These are phyloP conservation scores for Pinus taeda DNA, from an alignment of 75 land plant species.

Conservation along the genomic window DNA sequence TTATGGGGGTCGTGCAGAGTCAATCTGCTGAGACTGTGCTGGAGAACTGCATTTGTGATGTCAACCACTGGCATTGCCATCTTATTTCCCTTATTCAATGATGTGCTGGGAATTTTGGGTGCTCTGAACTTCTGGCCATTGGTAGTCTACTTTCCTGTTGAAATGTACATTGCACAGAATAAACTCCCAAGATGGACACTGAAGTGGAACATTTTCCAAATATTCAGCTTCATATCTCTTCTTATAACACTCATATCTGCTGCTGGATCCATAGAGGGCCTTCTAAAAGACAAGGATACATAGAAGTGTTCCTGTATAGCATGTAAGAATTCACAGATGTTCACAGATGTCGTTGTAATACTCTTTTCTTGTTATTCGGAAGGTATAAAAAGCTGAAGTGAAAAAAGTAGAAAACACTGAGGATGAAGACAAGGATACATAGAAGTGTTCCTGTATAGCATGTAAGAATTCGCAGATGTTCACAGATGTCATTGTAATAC, in stretches of 20 bases:
- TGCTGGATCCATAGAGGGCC: conserved; percentile 63
- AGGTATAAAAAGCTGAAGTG: too few relatives aligned
- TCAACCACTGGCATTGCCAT: conserved; percentile 62
- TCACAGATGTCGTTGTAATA: too few relatives aligned
- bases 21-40: conserved; percentile 55
- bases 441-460: too few relatives aligned
- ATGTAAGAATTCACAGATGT: too few relatives aligned
- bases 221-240: conserved; percentile 54
- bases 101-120: conserved; percentile 72
- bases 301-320: too few relatives aligned
- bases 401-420: too few relatives aligned
- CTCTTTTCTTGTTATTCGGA: too few relatives aligned
- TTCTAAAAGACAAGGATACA: conserved; percentile 17
- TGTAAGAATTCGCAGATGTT: too few relatives aligned
- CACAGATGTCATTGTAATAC: too few relatives aligned
- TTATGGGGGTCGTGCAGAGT: conserved; percentile 21
- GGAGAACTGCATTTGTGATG: conserved; percentile 62
- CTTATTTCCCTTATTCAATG: conserved; percentile 84
- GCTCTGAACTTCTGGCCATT: conserved; percentile 86
- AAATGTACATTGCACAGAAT: conserved; percentile 61
- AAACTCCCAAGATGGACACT: conserved; percentile 48
- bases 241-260: conserved; percentile 31
- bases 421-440: too few relatives aligned
- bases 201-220: conserved; percentile 42
- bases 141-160: conserved; percentile 86